Evolutionary conservation across 2,329 filamentous ascomycete species (phyloP), one percentile per base, ranked within the genome.

Genomic region (Sclerotinia sclerotiorum): DNA sequence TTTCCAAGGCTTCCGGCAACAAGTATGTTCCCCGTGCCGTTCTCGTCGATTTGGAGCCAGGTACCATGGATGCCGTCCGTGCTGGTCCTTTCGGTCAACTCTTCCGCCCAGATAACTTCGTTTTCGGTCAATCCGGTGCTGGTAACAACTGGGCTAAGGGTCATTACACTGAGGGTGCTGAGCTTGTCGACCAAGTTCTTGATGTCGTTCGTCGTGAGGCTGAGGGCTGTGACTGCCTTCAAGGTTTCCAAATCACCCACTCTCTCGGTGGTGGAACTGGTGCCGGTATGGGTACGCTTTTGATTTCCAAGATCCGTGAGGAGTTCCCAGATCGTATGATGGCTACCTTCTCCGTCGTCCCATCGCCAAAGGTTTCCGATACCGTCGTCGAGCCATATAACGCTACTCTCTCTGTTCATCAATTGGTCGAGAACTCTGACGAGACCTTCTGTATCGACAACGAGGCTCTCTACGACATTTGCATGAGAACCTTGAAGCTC

Each of bases 141-240:
- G 95, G 95, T 85, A 99, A 99, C 93, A 98, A 98, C 90, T 99
- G 95, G 95, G 95, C 95, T 83, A 99, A 98, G 90, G 95, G 95
- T 85, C 95, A 99, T 83, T 99, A 99, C 89, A 99, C 95, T 74
- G 95, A 99, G 87, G 95, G 95, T 89, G 95, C 95, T 77, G 95
- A 99, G 86, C 89, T 98, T 73, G 95, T 99, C 76, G 95, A 99
- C 86, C 88, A 97, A 80, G 95, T 99, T 76, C 89, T 99, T 77
- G 95, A 98, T 81, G 95, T 99, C 75, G 94, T 99, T 80, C 95
- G 95, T 81, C 94, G 95, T 79, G 95, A 99, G 88, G 94, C 95
- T 76, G 95, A 99, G 85, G 93, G 92, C 82, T 98, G 95, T 81
- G 95, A 99, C 88, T 97, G 93, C 88, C 94, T 99, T 73, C 95